Base-by-base conservation (phyloP, 2,329 filamentous ascomycete species). In the Microdochium paspali region DNA sequence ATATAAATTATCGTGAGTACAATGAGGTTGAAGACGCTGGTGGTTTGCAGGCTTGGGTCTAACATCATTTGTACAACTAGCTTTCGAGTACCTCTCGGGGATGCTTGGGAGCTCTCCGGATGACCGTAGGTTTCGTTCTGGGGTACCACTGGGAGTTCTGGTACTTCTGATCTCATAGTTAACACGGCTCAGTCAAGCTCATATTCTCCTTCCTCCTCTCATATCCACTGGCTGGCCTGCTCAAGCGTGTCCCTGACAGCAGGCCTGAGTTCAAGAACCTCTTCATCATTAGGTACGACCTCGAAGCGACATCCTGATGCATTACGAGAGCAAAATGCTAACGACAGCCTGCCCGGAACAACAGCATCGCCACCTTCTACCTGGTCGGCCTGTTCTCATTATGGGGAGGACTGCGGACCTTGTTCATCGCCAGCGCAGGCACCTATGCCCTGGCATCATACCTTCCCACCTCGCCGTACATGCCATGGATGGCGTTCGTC, bases 141-240 rank as follows among this genome's bases (percentile, higher is more conserved):
- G 7, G 30, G n/a, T 23, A 10, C 23, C 31, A 49, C 5, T 35
- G 43, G 50, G 26, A 26, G 47, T 40, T 28, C 13, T 35, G 10
- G 2, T 10, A 7, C 50, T 2, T 24, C 9, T 25, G 21, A 5
- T 25, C 20, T 40, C 42, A n/a, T 5, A 20, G 31, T n/a, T n/a
- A n/a, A n/a, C n/a, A n/a, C n/a, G n/a, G n/a, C n/a, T n/a, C 57
- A 96, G 90, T 98, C 56, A 98, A 98, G 66, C 85, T 97, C 57
- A 85, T 96, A 58, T 84, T 83, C 62, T 89, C 87, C 6, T 95
- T 97, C 65, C 74, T 98, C 44, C 67, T 95, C 32, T 97, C 93
- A 10, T 98, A 95, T 61, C 93, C 93, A 2, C 76, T 98, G 47
- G 89, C 93, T 44, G 93, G 78, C 23, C 65, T 95, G 24, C 76